A percentile compares a stretch with the other conserved stretches of the same genome.
These are phyloP conservation scores for Erythrophleum fordii DNA, from an alignment of 306 rosid genomes.

Conservation along the genomic window DNA sequence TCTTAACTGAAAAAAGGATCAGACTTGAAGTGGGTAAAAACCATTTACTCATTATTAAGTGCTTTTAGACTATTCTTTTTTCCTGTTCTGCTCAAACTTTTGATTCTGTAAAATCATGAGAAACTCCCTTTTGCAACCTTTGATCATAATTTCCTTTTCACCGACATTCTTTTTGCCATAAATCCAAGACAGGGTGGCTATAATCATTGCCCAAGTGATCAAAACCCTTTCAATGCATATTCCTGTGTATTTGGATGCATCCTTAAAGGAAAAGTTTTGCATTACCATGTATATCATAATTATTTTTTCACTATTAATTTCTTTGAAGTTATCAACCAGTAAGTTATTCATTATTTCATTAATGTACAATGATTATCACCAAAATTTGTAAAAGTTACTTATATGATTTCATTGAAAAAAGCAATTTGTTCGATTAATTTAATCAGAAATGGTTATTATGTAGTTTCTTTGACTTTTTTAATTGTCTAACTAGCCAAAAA, in stretches of 20 bases:
- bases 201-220: neutral
- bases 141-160: slow-evolving; percentile 37
- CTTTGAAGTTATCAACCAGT: neutral
- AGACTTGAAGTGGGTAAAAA: slow-evolving; percentile 22
- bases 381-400: neutral
- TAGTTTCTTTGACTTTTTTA: no score
- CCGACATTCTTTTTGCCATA: slow-evolving; percentile 44
- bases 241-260: neutral
- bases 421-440: no score
- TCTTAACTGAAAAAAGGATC: neutral
- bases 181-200: neutral
- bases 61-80: neutral
- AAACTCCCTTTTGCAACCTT: slow-evolving; percentile 16
- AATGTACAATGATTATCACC: neutral
- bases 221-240: neutral
- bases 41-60: neutral
- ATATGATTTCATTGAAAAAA: neutral
- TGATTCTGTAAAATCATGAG: slow-evolving; percentile 14
- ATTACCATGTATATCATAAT: neutral
- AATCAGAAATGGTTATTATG: no score
- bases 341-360: no score
- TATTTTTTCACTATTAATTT: neutral
- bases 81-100: neutral
- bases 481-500: neutral
- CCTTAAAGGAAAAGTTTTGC: neutral